Evolutionary conservation across 2,329 filamentous ascomycete genomes (phyloP).

Genomic region (Leptographium procerum): DNA sequence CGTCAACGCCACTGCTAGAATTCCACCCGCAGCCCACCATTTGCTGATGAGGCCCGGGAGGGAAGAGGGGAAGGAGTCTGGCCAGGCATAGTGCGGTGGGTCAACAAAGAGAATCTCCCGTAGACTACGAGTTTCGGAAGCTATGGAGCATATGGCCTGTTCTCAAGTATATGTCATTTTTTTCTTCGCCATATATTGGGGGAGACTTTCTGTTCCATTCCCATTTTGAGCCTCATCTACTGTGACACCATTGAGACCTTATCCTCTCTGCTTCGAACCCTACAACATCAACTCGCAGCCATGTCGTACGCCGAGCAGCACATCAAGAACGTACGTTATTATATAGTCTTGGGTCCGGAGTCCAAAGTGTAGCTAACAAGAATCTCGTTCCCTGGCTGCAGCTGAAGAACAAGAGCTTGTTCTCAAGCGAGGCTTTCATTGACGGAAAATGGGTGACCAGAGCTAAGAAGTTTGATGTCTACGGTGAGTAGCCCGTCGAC

Average conservation of each 20-base stretch:
- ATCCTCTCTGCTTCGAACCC: neutral
- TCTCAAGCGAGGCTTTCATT: conserved; percentile 5
- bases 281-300: neutral
- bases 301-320: neutral
- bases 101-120: neutral
- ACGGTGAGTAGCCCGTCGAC: neutral
- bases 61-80: neutral
- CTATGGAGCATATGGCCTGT: neutral
- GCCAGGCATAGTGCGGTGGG: neutral
- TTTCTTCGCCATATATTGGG: neutral
- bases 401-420: conserved; percentile 7
- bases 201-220: neutral
- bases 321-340: neutral
- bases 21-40: neutral
- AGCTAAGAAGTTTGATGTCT: conserved; percentile 6
- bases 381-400: neutral
- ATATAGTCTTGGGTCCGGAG: no score
- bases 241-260: neutral
- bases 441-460: conserved; percentile 7
- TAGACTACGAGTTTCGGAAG: neutral
- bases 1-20: neutral
- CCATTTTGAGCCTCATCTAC: neutral
- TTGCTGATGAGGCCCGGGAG: neutral
- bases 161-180: neutral
- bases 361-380: no score